Evolutionary conservation across 169 alveolate species (phyloP), one percentile per base, ranked within the genome.

Genomic region (Toxoplasma gondii): DNA sequence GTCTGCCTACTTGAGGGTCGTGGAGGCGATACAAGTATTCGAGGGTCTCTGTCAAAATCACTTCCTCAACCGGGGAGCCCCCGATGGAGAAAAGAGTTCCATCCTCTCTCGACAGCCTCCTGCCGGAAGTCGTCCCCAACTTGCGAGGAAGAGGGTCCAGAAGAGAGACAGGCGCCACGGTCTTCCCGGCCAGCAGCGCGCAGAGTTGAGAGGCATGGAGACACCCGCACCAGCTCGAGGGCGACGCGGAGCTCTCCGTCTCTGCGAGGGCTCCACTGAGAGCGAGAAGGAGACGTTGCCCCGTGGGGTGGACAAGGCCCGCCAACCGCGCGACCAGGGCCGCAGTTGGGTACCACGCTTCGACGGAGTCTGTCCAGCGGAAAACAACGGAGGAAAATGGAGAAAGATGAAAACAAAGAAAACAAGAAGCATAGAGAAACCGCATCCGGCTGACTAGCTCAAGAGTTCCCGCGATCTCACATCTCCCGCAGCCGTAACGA

Each of bases 1-100:
- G n/a, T n/a, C n/a, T n/a, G n/a, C 74, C 17, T n/a, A 88, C 93
- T 82, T 88, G 93, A 7, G 93, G 93, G 45, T 88, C 78, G 29
- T 53, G 58, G 82, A 88, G 82, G 12, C 93, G 70, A 29, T 45
- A 39, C 0, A 64, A 9, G 41, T 88, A 88, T 82, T 88, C 93
- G 17, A 88, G 64, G 31, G 64, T 88, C 38, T 88, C 93, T 58
- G 93, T 88, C 38, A 88, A 49, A 27, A 88, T 64, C 43, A 64
- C 54, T 38, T 67, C 39, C 64, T 88, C 93, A 24, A 82, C 39
- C 67, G 44, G 41, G 90, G 9, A 10, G 90, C 44, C 90, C n/a
- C 90, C 90, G 41, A 82, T 43, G 90, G 4, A 82, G 39, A 43
- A 38, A 41, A 82, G 64, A 29, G 12, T 43, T 29, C 67, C 90